Conservation (phyloP, 495 filamentous ascomycete species). For the Delitschia confertaspora region DNA sequence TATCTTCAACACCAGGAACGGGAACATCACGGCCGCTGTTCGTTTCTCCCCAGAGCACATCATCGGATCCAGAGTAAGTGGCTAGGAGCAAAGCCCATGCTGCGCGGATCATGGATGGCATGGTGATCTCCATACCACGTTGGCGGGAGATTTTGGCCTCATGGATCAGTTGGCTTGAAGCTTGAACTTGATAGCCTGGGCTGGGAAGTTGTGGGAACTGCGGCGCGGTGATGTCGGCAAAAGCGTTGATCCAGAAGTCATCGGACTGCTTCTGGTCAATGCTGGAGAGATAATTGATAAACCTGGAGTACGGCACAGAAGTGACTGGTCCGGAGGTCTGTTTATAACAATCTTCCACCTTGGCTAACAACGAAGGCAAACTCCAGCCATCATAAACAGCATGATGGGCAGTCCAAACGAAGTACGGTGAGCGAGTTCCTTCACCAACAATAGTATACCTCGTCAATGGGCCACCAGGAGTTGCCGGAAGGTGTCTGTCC, state of each 20-base stretch:
- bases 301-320: constrained; percentile 10
- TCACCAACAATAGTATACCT: constrained; percentile 20
- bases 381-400: constrained; percentile 62
- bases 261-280: constrained; percentile 13
- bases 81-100: constrained; percentile 20
- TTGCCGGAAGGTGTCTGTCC: constrained; percentile 9
- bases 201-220: constrained; percentile 22
- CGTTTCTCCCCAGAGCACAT: constrained; percentile 39
- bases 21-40: constrained; percentile 47
- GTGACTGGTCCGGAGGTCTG: neutral
- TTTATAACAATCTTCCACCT: constrained; percentile 14
- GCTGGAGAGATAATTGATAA: constrained; percentile 18
- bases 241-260: constrained; percentile 12
- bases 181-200: constrained; percentile 12
- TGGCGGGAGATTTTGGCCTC: constrained; percentile 2
- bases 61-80: constrained; percentile 20
- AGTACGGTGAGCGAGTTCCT: constrained; percentile 5
- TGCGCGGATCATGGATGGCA: constrained; percentile 42
- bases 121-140: constrained; percentile 24
- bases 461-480: constrained; percentile 9
- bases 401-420: constrained; percentile 50
- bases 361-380: constrained; percentile 7
- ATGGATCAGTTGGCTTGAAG: constrained; percentile 10
- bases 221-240: constrained; percentile 12
- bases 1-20: constrained; percentile 43